These are phyloP conservation scores for Cutaneotrichosporon mucoides DNA, from an alignment of 1,284 basidiomycete genomes.

Conservation along the genomic window DNA sequence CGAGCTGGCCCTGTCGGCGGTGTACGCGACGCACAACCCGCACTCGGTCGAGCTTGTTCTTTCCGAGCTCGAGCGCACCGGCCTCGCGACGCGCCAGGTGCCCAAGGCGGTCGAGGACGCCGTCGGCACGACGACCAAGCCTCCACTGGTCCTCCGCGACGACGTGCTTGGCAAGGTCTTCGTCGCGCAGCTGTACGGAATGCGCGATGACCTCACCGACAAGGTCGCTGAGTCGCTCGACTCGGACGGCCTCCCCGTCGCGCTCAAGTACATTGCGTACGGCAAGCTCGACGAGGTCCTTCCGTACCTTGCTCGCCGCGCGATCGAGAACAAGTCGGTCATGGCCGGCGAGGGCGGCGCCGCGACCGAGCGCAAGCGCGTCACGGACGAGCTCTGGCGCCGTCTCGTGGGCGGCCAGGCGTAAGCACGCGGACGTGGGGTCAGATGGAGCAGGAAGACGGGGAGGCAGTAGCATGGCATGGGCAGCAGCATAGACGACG, in stretches of 20 bases:
- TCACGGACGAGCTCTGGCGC: constrained; percentile 19
- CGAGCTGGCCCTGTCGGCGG: constrained; percentile 59
- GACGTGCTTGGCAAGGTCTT: constrained; percentile 57
- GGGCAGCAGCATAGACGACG: background rate
- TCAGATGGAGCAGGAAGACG: too few relatives aligned
- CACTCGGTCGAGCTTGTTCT: constrained; percentile 62
- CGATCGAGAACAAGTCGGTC: constrained; percentile 72
- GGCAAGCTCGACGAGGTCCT: constrained; percentile 71
- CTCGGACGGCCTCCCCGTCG: constrained; percentile 59
- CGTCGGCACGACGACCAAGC: background rate
- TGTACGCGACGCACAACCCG: constrained; percentile 86
- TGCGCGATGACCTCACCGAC: constrained; percentile 76
- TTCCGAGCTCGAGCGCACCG: constrained; percentile 58
- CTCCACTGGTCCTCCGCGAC: constrained; percentile 10
- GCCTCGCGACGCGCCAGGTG: constrained; percentile 52
- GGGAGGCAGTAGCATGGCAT: background rate
- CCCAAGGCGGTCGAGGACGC: background rate
- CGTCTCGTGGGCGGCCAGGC: constrained; percentile 4
- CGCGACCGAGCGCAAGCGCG: constrained; percentile 53
- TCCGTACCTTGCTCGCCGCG: constrained; percentile 69
- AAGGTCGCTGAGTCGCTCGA: constrained; percentile 60
- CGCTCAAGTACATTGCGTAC: constrained; percentile 81
- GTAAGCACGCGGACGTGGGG: too few relatives aligned
- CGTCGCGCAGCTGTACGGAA: constrained; percentile 81
- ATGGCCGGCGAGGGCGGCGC: constrained; percentile 60